Base-by-base conservation (phyloP, 1,284 basidiomycete genomes). In the Ceratobasidium sp. region DNA sequence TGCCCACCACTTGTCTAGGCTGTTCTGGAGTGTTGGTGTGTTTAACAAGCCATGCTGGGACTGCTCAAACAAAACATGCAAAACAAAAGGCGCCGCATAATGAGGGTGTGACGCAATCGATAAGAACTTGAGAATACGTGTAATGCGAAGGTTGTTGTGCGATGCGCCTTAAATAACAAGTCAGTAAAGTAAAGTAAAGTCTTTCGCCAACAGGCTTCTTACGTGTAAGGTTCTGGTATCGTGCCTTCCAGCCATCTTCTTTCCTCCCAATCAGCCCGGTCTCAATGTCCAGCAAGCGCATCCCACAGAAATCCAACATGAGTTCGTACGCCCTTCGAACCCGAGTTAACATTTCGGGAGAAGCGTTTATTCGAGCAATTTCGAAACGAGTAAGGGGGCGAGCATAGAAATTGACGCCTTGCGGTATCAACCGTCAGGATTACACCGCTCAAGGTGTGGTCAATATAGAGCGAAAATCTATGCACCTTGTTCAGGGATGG, bases 1-100 rank as follows among this genome's bases (percentile, higher is more conserved):
- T 33, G 90, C 89, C 93, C 93, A 94, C 91, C 92, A 95, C 77
- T 87, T 85, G 80, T 94, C 93, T 90, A 94, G 91, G 83, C 92
- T 93, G 79, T 86, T 85, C 63, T 85, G 84, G 63, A 93, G 85
- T 39, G 85, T 85, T 4, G 83, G 81, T 4, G 88, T 86, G 81
- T 90, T 86, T 49, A 94, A 86, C 81, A 88, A 84, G 20, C 86
- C 84, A 55, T 87, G 84, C 81, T 92, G 90, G 82, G 92, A 93
- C 81, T 93, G 91, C 80, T 94, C 92, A 79, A 86, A 88, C 46
- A 94, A 87, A 79, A 94, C 87, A 82, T 93, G 90, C 53, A 94
- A 86, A 58, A 95, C 84, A 81, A 94, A 92, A 0, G 91, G 91
- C 4, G 90, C 89, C 81, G 91, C 92, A 26, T 91, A 86, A 73